Evolutionary conservation across 2,329 filamentous ascomycete genomes (phyloP), one percentile per base, ranked within the genome.

Genomic region (Exophiala calicioides): DNA sequence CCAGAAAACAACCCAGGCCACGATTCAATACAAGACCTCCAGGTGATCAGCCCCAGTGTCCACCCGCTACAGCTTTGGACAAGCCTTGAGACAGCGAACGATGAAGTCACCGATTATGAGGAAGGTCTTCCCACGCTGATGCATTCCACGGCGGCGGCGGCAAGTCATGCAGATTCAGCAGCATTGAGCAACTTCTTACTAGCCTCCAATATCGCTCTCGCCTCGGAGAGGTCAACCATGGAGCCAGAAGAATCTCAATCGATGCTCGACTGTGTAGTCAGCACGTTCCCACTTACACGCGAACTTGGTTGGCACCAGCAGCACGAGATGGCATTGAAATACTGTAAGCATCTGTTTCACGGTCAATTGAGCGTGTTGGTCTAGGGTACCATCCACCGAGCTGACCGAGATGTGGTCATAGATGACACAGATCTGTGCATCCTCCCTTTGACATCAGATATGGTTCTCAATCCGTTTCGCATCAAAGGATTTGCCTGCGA

Each of bases 371-470:
- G 24, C 24, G 24, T 27, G 12, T 7, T 27, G 7, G 24, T 27
- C 24, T 12, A 27, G 7, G 7, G 24, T 27, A 27, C 24, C 24
- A 27, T 12, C 12, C 24, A 27, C 24, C 7, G 7, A 12, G 12
- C 24, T 21, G 34, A 37, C 34, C 20, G 13, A 37, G 16, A 37
- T 23, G 34, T 18, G 15, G 32, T 18, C 32, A 16, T 20, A 50
- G 47, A 50, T 34, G 47, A 50, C 36, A 15, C 20, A 37, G 41
- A 45, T 21, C 41, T 50, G 23, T 45, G 41, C 41, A 41, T 27
- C 3, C 38, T 43, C 13, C 47, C 47, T 7, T 27, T 50, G 32
- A 50, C 47, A 15, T 24, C 15, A 26, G 41, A 50, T 26, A 43
- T 50, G 8, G n/a, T 19, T 5, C 19, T 50, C n/a, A 50, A 50